phyloP scores from a whole-genome alignment of 192 early-diverging fungal species.

The Physocladia obscura region DNA sequence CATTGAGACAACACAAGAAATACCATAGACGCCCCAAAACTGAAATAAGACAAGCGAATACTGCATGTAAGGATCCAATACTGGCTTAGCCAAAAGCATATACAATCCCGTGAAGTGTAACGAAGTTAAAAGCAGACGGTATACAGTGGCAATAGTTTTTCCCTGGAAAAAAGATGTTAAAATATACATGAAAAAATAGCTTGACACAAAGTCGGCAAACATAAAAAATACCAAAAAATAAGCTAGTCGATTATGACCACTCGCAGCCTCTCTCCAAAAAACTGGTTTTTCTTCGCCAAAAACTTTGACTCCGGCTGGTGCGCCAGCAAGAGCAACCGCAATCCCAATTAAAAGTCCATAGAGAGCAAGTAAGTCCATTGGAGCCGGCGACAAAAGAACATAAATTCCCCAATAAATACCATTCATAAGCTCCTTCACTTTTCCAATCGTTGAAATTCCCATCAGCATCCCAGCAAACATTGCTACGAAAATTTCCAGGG shows the following conservation, averaged over 20 bases:
- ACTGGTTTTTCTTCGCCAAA: slow-evolving; percentile 52
- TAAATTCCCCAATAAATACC: slow-evolving; percentile 45
- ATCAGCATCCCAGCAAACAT: slow-evolving; percentile 44
- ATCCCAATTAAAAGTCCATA: slow-evolving; percentile 39
- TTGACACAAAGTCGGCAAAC: too few relatives aligned
- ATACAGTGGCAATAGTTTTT: slow-evolving; percentile 43
- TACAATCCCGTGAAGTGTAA: slow-evolving; percentile 46
- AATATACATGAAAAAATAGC: slow-evolving; percentile 13
- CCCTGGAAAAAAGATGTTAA: slow-evolving; percentile 18
- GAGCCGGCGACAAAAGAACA: slow-evolving; percentile 43
- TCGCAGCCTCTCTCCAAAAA: slow-evolving; percentile 50
- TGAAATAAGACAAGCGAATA: slow-evolving; percentile 40
- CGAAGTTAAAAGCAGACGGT: slow-evolving; percentile 42
- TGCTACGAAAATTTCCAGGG: slow-evolving; percentile 49
- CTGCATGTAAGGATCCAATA: slow-evolving; percentile 25
- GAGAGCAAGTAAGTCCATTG: slow-evolving; percentile 35
- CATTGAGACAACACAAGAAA: slow-evolving; percentile 44
- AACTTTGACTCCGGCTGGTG: slow-evolving; percentile 50
- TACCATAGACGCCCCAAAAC: slow-evolving; percentile 52
- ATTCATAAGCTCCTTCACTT: slow-evolving; percentile 40
- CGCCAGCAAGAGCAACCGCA: slow-evolving; percentile 40
- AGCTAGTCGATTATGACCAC: slow-evolving; percentile 39
- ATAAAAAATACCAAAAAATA: slow-evolving; percentile 31
- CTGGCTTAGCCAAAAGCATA: slow-evolving; percentile 38
- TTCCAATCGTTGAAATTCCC: slow-evolving; percentile 37